Base-by-base conservation (phyloP, 805 yeast species). In the Cyberlindnera mycetangii region DNA sequence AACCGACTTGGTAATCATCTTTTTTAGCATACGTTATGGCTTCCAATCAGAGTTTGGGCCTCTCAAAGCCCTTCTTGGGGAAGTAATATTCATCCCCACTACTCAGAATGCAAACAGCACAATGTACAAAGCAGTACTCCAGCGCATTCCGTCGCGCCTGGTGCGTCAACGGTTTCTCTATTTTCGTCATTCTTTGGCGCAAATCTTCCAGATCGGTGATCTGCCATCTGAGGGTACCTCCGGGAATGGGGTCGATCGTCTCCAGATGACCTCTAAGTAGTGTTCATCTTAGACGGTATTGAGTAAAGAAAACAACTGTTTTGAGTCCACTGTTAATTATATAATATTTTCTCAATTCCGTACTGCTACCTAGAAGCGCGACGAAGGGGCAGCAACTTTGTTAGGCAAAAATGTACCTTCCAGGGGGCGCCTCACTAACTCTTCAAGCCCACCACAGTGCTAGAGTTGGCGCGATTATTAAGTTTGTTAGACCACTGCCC, bases 131-230 rank as follows among this genome's bases (percentile, higher is more conserved):
- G n/a, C 16, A 6, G 46, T 35, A 33, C 11, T 21, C 11, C 6
- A 30, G 35, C 43, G 47, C 47, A 43, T 43, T 37, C 46, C 46
- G 39, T 39, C 15, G 46, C 36, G 16, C 21, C 9, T 14, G 8
- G 16, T 31, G 36, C 41, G 39, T 19, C 41, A 45, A 37, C 41
- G 45, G 44, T 45, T 34, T 22, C n/a, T 24, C 17, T 21, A n/a
- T 17, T 41, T 34, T 32, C 31, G 37, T n/a, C 9, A 35, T 35
- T 21, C n/a, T n/a, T 35, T 35, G 30, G 28, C 38, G 38, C 38
- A 22, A 21, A 35, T 35, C 37, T 27, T 18, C 11, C n/a, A 20
- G 16, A 34, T 16, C 17, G 32, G 11, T 30, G 19, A 30, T 30
- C 32, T 17, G 11, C 32, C 32, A 16, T n/a, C 7, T 8, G 32